Evolutionary conservation across 2,329 filamentous ascomycete genomes (phyloP), one percentile per base, ranked within the genome.

Genomic region (Cercospora sp.): DNA sequence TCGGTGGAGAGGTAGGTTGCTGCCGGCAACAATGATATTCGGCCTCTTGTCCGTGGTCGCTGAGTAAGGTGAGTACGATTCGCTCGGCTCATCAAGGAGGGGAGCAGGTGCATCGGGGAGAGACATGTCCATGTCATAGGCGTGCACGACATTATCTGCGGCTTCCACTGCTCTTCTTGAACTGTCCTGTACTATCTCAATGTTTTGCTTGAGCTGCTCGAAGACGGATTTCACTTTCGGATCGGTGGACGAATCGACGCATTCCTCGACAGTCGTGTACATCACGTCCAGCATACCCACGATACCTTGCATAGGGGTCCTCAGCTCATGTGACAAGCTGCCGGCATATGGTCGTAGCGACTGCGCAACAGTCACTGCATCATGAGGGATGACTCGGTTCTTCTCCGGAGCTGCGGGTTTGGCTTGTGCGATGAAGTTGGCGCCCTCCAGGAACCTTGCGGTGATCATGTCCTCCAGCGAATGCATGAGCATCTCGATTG

Each of bases 241-340:
- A 68, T 86, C 84, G 9, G 80, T 78, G 68, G 86, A 84, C 43
- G 81, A 83, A 69, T 87, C 84, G 7, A 88, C 84, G 18, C 88
- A 87, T 75, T 91, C 89, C 67, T 89, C 84, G 2, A 91, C 88
- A 2, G 88, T 91, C 3, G 89, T 88, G 79, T 91, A 88, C 88
- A 92, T 91, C 69, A 92, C 88, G 79, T 92, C 90, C 53, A 92
- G 80, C 89, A 91, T 91, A 6, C 90, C 90, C 13, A 92, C 89
- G 6, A 92, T 88, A 51, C 90, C 90, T 77, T 92, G 90, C 89
- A 92, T 91, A 1, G 90, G 90, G 3, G 90, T 92, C 69, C 90
- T 83, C 58, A 92, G 78, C 75, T 92, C 90, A 72, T 92, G 90
- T 0, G 90, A 92, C 34, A 92, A 79, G 74, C 88, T 91, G 70